These are phyloP conservation scores for Mortierella sp. DNA, from an alignment of 371 early-diverging fungal species.

Conservation along the genomic window DNA sequence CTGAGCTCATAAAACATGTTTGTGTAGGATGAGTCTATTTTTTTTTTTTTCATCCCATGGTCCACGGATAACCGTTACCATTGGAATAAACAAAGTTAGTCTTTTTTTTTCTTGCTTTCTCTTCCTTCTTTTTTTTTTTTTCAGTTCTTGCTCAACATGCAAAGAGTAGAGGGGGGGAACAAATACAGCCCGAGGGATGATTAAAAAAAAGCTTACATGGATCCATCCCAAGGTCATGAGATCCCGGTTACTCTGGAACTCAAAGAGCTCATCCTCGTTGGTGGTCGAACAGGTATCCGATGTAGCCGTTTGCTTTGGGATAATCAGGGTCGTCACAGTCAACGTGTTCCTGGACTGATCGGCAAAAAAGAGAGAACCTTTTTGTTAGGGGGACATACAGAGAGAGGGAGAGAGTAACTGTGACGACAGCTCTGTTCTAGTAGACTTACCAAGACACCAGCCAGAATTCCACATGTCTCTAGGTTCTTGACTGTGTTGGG, in stretches of 20 bases:
- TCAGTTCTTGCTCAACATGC: background rate
- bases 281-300: conserved; percentile 89
- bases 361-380: too few relatives aligned
- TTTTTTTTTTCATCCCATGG: too few relatives aligned
- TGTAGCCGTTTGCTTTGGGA: conserved; percentile 91
- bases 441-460: conserved; percentile 77
- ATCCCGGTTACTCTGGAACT: conserved; percentile 77
- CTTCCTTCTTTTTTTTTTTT: background rate
- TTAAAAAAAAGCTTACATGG: conserved; percentile 66
- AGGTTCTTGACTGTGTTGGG: conserved; percentile 82
- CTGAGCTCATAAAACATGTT: conserved; percentile 91
- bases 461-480: conserved; percentile 93
- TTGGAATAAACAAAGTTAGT: background rate
- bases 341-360: conserved; percentile 72
- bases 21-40: conserved; percentile 91
- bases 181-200: background rate
- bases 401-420: background rate
- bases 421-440: too few relatives aligned
- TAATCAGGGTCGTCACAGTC: conserved; percentile 81
- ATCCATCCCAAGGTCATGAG: conserved; percentile 93
- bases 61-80: background rate
- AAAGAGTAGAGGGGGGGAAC: background rate
- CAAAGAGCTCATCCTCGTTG: conserved; percentile 89
- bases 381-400: too few relatives aligned
- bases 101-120: background rate